Evolutionary conservation across 805 yeast species (phyloP), one percentile per base, ranked within the genome.

Genomic region (Suhomyces faveliae): DNA sequence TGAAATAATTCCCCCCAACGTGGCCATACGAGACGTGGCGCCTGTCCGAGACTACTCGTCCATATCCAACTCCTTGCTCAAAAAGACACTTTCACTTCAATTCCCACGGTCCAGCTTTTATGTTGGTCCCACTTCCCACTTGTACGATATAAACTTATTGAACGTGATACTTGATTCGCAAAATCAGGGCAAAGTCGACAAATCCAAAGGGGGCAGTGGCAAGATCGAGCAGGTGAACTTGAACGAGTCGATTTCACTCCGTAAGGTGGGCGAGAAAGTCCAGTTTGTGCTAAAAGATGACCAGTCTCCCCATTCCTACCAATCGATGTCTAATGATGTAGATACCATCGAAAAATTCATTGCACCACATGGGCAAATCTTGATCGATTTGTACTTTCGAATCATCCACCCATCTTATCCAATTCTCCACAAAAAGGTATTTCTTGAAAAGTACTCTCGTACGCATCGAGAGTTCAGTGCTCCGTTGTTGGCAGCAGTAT

Each of bases 401-500:
- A 80, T 87, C 13, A 83, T 91, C 27, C 98, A 92, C 60, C 97
- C 97, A 0, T 83, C 89, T 3, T 89, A 89, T 66, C 99, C 98
- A 0, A 84, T 92, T 9, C 67, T 92, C 44, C 97, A 94, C 66
- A 92, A 90, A 60, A 83, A 86, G 57, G 97, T 92, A 5, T 94
- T 92, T 57, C 61, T 92, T 51, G 98, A 92, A 58, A 92, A 92
- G 63, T 92, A 91, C 62, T 73, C 91, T 1, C 73, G 98, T 47
- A 89, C 97, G 0, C 95, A 89, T 63, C 78, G 96, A 41, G 98
- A 92, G 64, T 83, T 92, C 57, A 83, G 94, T 46, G 96, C 97
- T 0, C 96, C 97, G 0, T 67, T 92, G 43, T 70, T 92, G 41
- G 97, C 97, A 0, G 87, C 96, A 0, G 96, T 92, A 1, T 92